These are phyloP conservation scores for Leptographium radiaticola DNA, from an alignment of 2,329 filamentous ascomycete species.

Conservation along the genomic window DNA sequence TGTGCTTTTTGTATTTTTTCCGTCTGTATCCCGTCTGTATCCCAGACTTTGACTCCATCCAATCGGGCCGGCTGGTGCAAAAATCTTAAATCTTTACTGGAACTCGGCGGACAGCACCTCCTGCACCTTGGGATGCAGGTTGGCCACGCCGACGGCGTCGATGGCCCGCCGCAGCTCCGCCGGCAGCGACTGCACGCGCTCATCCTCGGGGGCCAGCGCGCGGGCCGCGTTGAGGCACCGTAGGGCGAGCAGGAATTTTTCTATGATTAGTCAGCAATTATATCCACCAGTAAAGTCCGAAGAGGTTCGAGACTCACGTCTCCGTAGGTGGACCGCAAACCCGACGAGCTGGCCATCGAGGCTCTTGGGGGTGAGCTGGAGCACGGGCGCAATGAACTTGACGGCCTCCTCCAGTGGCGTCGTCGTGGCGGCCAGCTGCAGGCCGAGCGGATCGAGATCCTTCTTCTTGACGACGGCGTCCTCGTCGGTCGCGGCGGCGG, in stretches of 20 bases:
- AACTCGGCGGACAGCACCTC: slow-evolving; percentile 61
- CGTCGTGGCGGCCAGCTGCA: slow-evolving; percentile 65
- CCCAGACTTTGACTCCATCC: not conserved
- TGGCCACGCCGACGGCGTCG: slow-evolving; percentile 35
- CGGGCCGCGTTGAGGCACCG: slow-evolving; percentile 69
- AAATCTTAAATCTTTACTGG: slow-evolving; percentile 12
- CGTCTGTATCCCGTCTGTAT: too few species aligned
- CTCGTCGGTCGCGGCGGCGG: slow-evolving; percentile 39
- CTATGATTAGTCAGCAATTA: slow-evolving; percentile 28
- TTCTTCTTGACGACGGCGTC: slow-evolving; percentile 62
- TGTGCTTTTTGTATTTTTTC: too few species aligned
- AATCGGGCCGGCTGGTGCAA: not conserved
- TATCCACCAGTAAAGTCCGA: slow-evolving; percentile 10
- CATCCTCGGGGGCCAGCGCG: slow-evolving; percentile 53
- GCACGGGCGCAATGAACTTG: slow-evolving; percentile 70
- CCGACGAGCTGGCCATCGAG: slow-evolving; percentile 73
- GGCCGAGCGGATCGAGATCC: slow-evolving; percentile 76
- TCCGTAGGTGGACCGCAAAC: slow-evolving; percentile 79
- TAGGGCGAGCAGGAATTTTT: slow-evolving; percentile 77
- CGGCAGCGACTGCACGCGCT: slow-evolving; percentile 63
- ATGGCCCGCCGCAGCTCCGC: slow-evolving; percentile 55
- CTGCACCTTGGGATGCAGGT: slow-evolving; percentile 51
- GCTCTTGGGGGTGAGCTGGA: slow-evolving; percentile 71
- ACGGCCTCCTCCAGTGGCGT: slow-evolving; percentile 76
- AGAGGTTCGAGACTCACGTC: too few species aligned